phyloP scores from a whole-genome alignment of 805 yeast species.

The Clavispora santaluciae region DNA sequence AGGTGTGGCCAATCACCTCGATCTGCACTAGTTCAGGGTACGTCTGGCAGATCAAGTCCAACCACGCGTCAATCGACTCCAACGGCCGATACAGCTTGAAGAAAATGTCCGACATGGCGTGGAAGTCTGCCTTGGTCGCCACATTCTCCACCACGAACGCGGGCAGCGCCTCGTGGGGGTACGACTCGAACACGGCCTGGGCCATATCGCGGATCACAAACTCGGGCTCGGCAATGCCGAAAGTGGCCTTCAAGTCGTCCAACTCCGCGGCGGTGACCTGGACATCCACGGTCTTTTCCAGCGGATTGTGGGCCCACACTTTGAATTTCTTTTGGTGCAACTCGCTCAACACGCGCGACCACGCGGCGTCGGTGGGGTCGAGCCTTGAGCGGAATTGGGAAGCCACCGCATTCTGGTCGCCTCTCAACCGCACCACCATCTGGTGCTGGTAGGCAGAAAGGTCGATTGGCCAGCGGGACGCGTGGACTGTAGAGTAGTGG shows the following conservation, averaged over 20 bases:
- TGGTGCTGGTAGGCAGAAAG: constrained; percentile 38
- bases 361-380: neutral
- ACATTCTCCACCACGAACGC: constrained; percentile 2
- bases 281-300: constrained; percentile 45
- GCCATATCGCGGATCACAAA: constrained; percentile 54
- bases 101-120: constrained; percentile 44
- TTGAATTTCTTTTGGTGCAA: constrained; percentile 14
- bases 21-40: constrained; percentile 61
- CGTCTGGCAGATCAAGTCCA: constrained; percentile 52
- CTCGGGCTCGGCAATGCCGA: constrained; percentile 22
- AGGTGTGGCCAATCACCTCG: constrained; percentile 70
- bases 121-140: constrained; percentile 33
- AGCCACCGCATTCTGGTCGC: constrained; percentile 7
- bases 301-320: constrained; percentile 47
- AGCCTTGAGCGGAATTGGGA: neutral
- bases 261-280: constrained; percentile 17
- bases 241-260: constrained; percentile 11
- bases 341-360: constrained; percentile 12
- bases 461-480: constrained; percentile 34
- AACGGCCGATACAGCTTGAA: constrained; percentile 68
- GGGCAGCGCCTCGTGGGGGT: constrained; percentile 27
- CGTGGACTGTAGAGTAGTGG: constrained; percentile 28
- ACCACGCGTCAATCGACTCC: constrained; percentile 68
- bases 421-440: constrained; percentile 42
- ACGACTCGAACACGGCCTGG: constrained; percentile 52